Base-by-base conservation (phyloP, 371 early-diverging fungal species). In the Batkoa obscura region DNA sequence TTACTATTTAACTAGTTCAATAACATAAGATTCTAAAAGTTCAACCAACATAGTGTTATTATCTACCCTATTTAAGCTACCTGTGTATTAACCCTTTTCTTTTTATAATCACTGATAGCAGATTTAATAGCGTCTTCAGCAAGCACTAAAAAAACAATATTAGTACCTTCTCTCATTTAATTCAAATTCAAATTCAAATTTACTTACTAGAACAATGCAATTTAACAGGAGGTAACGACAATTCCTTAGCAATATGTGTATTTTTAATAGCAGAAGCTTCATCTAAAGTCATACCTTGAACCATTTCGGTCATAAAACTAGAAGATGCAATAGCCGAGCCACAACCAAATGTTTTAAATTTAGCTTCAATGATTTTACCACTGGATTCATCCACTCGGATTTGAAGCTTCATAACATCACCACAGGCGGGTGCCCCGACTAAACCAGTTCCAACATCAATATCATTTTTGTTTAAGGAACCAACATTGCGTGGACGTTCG, bases 281-380 rank as follows among this genome's bases (percentile, higher is more conserved):
- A 52, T 83, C 80, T 23, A 99, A 70, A 41, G 79, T 84, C 79
- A 94, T 74, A 5, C 96, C 96, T 56, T 90, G 84, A 45, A 99
- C 89, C 66, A 85, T 82, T 68, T 96, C 96, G 9, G 95, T 90
- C 64, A 90, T 94, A 43, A 89, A 80, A 43, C 85, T 84, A 30
- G 88, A 88, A 33, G 89, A 87, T 6, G 99, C 99, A 62, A 99
- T 99, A 46, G 99, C 99, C 33, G 88, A 88, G 50, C 99, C 99
- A 64, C 99, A 99, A n/a, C 99, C 99, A 74, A 96, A 99, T 0
- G 99, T 98, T 73, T 96, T 99, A 75, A 99, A 98, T 69, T 89
- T 90, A 59, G 91, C 96, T 65, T 99, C 98, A 51, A 80, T 77
- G 62, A 99, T 98, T 62, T 84, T 81, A 53, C 91, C 90, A 37